Conservation (phyloP, 768 basidiomycete genomes). For the Gymnopilus dilepis region DNA sequence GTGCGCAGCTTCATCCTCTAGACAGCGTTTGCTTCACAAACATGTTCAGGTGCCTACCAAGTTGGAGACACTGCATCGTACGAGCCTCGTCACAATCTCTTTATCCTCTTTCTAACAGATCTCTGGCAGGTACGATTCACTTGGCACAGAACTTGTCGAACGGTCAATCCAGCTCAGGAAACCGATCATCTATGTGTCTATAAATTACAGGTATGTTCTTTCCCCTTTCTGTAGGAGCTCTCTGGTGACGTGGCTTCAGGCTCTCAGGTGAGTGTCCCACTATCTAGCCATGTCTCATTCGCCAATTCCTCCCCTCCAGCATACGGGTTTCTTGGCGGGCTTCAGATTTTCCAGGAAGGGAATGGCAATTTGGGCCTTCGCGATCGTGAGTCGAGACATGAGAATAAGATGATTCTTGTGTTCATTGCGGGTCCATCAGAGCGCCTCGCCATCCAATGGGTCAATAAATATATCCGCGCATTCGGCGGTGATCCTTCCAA, state of each 20-base stretch:
- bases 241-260: neutral
- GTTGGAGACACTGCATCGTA: constrained; percentile 40
- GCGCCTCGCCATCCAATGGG: constrained; percentile 61
- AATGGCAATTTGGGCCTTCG: constrained; percentile 61
- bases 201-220: constrained; percentile 45
- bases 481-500: constrained; percentile 66
- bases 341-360: constrained; percentile 48
- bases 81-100: neutral
- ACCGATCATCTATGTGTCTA: constrained; percentile 52
- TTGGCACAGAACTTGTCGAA: constrained; percentile 39
- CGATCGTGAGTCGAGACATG: constrained; percentile 49
- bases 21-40: neutral
- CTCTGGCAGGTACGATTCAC: constrained; percentile 42
- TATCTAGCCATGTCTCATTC: neutral
- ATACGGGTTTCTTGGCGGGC: constrained; percentile 51
- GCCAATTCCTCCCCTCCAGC: constrained; percentile 20
- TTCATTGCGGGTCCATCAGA: constrained; percentile 36
- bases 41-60: constrained; percentile 43
- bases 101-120: neutral
- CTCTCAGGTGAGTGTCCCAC: constrained; percentile 4
- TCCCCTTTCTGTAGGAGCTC: neutral
- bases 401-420: neutral
- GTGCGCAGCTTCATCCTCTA: constrained; percentile 22
- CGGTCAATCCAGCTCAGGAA: constrained; percentile 47
- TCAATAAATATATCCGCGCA: constrained; percentile 59